Conservation (phyloP, 2,329 filamentous ascomycete species). For the Calonectria crousiana region DNA sequence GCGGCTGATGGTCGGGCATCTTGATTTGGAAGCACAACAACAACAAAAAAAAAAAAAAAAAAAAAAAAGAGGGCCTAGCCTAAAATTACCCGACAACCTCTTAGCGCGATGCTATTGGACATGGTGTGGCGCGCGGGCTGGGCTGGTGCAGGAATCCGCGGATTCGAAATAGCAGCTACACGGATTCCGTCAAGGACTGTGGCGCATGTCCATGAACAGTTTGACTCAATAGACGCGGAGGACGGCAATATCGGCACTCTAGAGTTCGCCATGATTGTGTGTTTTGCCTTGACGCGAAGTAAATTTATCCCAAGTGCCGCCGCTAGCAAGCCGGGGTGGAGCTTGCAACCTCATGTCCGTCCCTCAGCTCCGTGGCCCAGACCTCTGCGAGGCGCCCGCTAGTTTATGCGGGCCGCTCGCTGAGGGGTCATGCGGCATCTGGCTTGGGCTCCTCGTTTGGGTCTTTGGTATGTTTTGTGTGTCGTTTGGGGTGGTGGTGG, state of each 20-base stretch:
- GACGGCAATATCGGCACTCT: not conserved
- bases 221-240: not conserved
- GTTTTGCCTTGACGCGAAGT: not conserved
- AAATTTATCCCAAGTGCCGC: not conserved
- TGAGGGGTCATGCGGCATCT: conserved; percentile 2
- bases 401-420: conserved; percentile 6
- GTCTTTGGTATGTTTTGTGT: not conserved
- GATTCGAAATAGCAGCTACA: too few species aligned
- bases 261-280: not conserved
- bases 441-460: too few species aligned
- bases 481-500: not conserved
- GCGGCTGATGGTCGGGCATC: not conserved
- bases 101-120: not conserved
- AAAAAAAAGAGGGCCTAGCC: not conserved
- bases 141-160: not conserved
- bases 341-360: not conserved
- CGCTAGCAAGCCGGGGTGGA: not conserved
- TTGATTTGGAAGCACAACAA: not conserved
- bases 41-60: not conserved
- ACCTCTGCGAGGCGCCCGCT: not conserved
- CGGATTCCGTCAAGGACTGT: not conserved
- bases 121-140: not conserved
- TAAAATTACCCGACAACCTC: not conserved
- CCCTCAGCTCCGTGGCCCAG: conserved; percentile 1
- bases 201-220: not conserved